A percentile compares a stretch with the other conserved stretches of the same genome.
Conservation (phyloP, 352 stramenopile species). For the Phytophthora sp. region DNA sequence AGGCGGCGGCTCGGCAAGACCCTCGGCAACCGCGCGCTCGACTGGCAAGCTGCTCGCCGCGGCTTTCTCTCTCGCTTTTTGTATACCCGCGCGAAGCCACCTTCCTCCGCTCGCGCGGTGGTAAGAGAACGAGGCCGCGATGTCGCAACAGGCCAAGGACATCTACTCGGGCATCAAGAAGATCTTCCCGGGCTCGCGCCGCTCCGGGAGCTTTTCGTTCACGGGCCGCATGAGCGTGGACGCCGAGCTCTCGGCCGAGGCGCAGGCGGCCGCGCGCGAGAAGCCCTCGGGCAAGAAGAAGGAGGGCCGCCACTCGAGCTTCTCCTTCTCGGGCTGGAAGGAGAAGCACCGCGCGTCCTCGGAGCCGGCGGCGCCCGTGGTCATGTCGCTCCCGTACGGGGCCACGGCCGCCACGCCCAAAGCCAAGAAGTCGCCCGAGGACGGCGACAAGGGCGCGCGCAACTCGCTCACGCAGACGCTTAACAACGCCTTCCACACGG, state of each 20-base stretch:
- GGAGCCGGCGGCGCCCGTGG: slow-evolving; percentile 24
- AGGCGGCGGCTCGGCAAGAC: not conserved
- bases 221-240: slow-evolving; percentile 37
- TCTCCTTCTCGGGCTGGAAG: slow-evolving; percentile 57
- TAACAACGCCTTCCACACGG: slow-evolving; percentile 30
- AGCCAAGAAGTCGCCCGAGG: slow-evolving; percentile 23
- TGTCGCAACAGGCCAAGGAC: slow-evolving; percentile 81
- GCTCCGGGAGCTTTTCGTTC: slow-evolving; percentile 61
- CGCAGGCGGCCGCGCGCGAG: slow-evolving; percentile 34
- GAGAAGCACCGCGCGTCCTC: slow-evolving; percentile 47
- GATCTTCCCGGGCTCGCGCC: slow-evolving; percentile 61
- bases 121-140: slow-evolving; percentile 21
- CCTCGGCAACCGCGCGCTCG: not conserved
- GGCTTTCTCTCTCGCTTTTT: slow-evolving; percentile 1
- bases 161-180: slow-evolving; percentile 85
- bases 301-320: slow-evolving; percentile 56
- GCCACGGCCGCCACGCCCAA: slow-evolving; percentile 39
- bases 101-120: not conserved
- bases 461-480: slow-evolving; percentile 33
- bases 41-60: not conserved
- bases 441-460: slow-evolving; percentile 16
- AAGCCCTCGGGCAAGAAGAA: slow-evolving; percentile 48
- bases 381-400: slow-evolving; percentile 50
- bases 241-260: slow-evolving; percentile 41
- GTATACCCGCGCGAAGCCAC: slow-evolving; percentile 2